These are phyloP conservation scores for Immersiporthe knoxdaviesiana DNA, from an alignment of 2,329 filamentous ascomycete species.

Conservation along the genomic window DNA sequence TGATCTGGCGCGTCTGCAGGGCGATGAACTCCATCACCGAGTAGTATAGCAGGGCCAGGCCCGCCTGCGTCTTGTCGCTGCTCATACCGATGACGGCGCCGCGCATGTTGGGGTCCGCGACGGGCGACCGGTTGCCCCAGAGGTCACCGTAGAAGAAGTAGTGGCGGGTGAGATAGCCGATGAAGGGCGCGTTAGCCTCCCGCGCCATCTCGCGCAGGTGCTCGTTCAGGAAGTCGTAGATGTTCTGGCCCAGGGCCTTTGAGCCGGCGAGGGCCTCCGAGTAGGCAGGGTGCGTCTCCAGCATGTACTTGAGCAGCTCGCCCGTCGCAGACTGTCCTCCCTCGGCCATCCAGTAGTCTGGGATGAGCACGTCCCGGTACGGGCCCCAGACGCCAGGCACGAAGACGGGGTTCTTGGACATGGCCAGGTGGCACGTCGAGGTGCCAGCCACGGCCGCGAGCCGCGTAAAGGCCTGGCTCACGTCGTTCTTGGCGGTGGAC, in stretches of 20 bases:
- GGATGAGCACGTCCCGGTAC: constrained; percentile 90
- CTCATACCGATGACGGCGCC: constrained; percentile 86
- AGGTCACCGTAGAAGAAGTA: constrained; percentile 99
- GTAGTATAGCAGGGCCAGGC: constrained; percentile 91
- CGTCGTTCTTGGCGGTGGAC: constrained; percentile 74
- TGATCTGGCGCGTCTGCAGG: constrained; percentile 92
- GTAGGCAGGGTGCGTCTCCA: constrained; percentile 93
- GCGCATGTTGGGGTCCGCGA: constrained; percentile 92
- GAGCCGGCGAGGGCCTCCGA: constrained; percentile 78
- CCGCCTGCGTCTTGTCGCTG: constrained; percentile 83
- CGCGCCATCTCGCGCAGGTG: constrained; percentile 78
- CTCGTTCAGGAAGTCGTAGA: constrained; percentile 93
- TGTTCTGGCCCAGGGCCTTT: constrained; percentile 80
- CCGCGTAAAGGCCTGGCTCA: constrained; percentile 90
- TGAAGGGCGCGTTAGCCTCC: constrained; percentile 69
- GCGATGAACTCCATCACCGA: constrained; percentile 98
- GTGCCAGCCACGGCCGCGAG: constrained; percentile 94
- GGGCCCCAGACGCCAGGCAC: constrained; percentile 97
- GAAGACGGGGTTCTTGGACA: constrained; percentile 92
- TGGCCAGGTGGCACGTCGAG: constrained; percentile 94
- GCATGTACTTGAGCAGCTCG: constrained; percentile 89
- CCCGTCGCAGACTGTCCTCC: constrained; percentile 96
- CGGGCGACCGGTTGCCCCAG: constrained; percentile 93
- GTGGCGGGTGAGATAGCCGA: constrained; percentile 87
- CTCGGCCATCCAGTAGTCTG: constrained; percentile 95